A percentile compares a stretch with the other conserved stretches of the same genome.
phyloP scores from a whole-genome alignment of 2,329 filamentous ascomycete genomes.

The Onygenales sp. region DNA sequence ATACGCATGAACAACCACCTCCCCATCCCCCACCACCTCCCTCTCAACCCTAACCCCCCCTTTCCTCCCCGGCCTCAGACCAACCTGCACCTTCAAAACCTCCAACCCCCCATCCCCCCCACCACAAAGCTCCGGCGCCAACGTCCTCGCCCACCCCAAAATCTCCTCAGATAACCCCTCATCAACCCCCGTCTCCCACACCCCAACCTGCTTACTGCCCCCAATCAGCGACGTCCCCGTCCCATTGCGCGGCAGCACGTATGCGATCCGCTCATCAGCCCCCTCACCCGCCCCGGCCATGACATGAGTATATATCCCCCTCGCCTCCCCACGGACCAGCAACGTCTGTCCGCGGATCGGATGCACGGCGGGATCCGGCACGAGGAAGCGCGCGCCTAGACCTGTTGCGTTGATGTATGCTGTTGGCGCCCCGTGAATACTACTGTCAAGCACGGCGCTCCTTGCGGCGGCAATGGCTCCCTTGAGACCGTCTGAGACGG shows the following conservation, averaged over 20 bases:
- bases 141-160: conserved; percentile 22
- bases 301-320: conserved; percentile 16
- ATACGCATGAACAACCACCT: conserved; percentile 37
- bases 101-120: conserved; percentile 29
- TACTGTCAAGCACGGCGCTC: conserved; percentile 3
- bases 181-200: conserved; percentile 25
- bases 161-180: conserved; percentile 25
- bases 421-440: background rate
- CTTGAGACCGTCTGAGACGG: conserved; percentile 18
- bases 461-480: conserved; percentile 19
- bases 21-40: conserved; percentile 22
- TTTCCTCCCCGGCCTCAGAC: conserved; percentile 34
- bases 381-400: conserved; percentile 29
- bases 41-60: conserved; percentile 35
- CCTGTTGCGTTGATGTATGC: conserved; percentile 37
- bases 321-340: conserved; percentile 34
- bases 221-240: conserved; percentile 35
- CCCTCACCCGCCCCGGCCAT: background rate
- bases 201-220: conserved; percentile 33
- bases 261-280: conserved; percentile 22
- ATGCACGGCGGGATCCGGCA: conserved; percentile 25
- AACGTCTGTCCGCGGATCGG: conserved; percentile 40
- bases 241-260: conserved; percentile 35
- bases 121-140: conserved; percentile 27
- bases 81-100: conserved; percentile 33